These are phyloP conservation scores for Dictyophora rubrovolvata DNA, from an alignment of 768 basidiomycete genomes.

Conservation along the genomic window DNA sequence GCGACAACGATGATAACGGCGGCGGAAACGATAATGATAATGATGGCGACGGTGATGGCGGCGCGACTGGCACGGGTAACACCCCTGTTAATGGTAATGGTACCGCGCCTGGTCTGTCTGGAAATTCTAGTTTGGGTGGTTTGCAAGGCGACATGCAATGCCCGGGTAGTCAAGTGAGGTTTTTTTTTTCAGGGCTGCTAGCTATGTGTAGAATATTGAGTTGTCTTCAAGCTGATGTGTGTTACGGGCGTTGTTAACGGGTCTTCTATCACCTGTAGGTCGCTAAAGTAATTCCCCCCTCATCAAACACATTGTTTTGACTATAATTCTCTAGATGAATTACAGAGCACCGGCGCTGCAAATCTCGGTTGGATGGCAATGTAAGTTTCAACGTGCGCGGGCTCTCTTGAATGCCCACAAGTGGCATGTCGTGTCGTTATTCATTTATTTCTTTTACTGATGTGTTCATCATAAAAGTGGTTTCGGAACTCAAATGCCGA, in stretches of 20 bases:
- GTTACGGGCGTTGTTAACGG: slow-evolving; percentile 37
- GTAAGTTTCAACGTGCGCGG: slow-evolving; percentile 23
- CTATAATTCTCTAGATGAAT: slow-evolving; percentile 28
- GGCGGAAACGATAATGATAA: neutral
- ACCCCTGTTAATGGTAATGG: neutral
- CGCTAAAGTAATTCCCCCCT: slow-evolving; percentile 9
- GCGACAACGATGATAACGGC: neutral
- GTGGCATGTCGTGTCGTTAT: too few species aligned
- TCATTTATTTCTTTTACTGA: neutral
- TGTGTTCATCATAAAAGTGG: slow-evolving; percentile 29
- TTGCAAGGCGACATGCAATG: slow-evolving; percentile 4
- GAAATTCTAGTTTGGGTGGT: neutral
- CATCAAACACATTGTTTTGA: neutral
- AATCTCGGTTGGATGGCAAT: slow-evolving; percentile 52
- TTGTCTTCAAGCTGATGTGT: slow-evolving; percentile 32
- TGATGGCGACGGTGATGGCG: neutral
- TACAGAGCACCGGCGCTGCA: slow-evolving; percentile 32
- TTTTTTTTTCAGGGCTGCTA: neutral
- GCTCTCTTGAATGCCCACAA: too few species aligned
- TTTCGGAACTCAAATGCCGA: slow-evolving; percentile 45
- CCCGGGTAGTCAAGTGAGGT: neutral
- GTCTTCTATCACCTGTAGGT: slow-evolving; percentile 32
- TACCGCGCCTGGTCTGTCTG: neutral
- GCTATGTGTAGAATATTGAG: neutral
- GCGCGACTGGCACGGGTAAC: neutral